Evolutionary conservation across 148 eudicot species (phyloP), one percentile per base, ranked within the genome.

Genomic region (Rheum nobile): DNA sequence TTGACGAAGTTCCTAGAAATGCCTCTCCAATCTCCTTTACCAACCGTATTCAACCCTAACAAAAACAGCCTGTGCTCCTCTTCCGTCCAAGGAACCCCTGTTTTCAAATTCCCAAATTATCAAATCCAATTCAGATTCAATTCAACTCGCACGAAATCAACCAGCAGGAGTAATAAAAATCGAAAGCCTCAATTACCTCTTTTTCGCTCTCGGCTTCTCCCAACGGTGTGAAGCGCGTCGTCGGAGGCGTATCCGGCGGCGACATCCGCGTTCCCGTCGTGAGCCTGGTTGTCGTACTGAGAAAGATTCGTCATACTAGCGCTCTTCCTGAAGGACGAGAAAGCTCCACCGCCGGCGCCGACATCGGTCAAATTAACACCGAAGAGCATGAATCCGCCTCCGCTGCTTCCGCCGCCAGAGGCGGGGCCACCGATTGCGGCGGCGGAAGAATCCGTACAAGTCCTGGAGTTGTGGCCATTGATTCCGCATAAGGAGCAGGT

Each of bases 1-100:
- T 88, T 91, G 4, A 91, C 97, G 47, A 81, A 91, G 52, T 91
- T 88, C 52, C 87, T 88, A 2, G 97, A 88, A 63, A 91, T 91
- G 0, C 92, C 91, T 82, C 95, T 86, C 97, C 97, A 91, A 78
- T 91, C 97, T 44, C 97, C 97, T 86, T 88, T 89, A 8, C 97
- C 92, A 1, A 88, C 90, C 72, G 82, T 82, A 71, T 86, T 85
- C 72, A 91, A 81, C 55, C 97, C 97, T 52, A 85, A 12, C 55
- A 91, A 69, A 73, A 91, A 91, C 54, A 83, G 80, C 73, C 75
- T 85, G 76, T 91, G 97, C 76, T 91, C 97, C 39, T 85, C 91
- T 74, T 91, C 94, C 1, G 90, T 91, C 97, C 97, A 91, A 21
- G 97, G 88, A 16, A 87, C 82, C 32, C 97, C 97, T 91, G 46